phyloP scores from a whole-genome alignment of 257 asterid genomes.

The Solanum medicagineum region DNA sequence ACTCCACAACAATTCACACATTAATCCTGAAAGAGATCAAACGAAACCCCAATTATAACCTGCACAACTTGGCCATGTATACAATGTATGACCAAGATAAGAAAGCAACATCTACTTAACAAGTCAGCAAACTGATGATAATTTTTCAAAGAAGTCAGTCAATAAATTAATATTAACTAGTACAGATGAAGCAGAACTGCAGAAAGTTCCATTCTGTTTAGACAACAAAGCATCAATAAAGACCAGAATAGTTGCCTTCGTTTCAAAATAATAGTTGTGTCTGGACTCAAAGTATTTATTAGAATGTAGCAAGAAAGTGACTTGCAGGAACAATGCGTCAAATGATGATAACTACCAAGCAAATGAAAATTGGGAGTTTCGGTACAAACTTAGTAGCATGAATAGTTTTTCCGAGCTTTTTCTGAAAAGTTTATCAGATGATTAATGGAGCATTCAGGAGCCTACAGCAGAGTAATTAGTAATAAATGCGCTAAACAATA shows the following conservation, averaged over 20 bases:
- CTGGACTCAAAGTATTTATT: background rate
- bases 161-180: background rate
- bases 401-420: background rate
- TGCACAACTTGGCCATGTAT: background rate
- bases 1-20: constrained; percentile 99
- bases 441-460: background rate
- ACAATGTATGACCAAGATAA: background rate
- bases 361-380: background rate
- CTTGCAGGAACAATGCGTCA: background rate
- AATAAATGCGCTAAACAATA: background rate
- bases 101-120: background rate
- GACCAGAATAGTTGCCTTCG: background rate
- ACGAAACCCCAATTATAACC: background rate
- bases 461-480: background rate
- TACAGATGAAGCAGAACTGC: background rate
- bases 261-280: background rate
- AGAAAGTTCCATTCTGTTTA: background rate
- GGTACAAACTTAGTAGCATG: background rate
- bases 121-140: background rate
- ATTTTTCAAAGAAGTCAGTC: background rate
- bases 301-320: background rate
- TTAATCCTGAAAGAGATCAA: constrained; percentile 50
- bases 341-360: background rate
- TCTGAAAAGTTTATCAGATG: background rate
- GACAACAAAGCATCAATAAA: background rate